A percentile compares a stretch with the other conserved stretches of the same genome.
Conservation (phyloP, 2,329 filamentous ascomycete species). For the Colletotrichum godetiae region DNA sequence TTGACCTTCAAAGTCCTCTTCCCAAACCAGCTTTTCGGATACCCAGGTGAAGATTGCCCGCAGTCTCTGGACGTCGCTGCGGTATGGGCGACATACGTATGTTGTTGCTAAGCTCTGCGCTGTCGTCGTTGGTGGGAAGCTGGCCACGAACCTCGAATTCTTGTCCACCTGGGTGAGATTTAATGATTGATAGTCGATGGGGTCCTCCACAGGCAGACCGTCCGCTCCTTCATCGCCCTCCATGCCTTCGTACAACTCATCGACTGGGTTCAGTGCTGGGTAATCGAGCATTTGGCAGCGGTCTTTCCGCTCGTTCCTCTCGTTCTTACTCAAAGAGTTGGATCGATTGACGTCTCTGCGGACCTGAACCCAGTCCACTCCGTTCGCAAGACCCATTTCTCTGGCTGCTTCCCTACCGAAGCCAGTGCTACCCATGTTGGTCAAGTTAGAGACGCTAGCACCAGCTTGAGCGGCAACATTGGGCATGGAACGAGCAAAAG, state of each 20-base stretch:
- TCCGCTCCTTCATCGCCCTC: constrained; percentile 92
- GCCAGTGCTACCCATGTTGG: constrained; percentile 48
- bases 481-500: constrained; percentile 54
- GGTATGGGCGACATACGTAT: constrained; percentile 93
- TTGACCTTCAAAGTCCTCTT: constrained; percentile 90
- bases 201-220: constrained; percentile 83
- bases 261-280: constrained; percentile 87
- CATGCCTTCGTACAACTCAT: constrained; percentile 85
- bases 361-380: constrained; percentile 95
- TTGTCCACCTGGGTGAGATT: constrained; percentile 94
- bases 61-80: constrained; percentile 91
- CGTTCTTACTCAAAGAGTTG: constrained; percentile 90
- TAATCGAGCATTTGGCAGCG: constrained; percentile 96
- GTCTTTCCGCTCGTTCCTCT: constrained; percentile 85
- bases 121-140: constrained; percentile 83
- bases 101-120: constrained; percentile 86
- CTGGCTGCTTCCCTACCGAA: constrained; percentile 65
- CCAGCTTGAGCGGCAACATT: constrained; percentile 58
- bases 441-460: constrained; percentile 45
- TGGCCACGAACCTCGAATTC: constrained; percentile 90
- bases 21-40: constrained; percentile 93
- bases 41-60: constrained; percentile 98
- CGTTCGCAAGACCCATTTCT: constrained; percentile 75
- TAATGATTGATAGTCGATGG: constrained; percentile 82
- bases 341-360: constrained; percentile 95